Percentiles rank a stretch among this genome's conserved stretches.
Conservation (phyloP, 148 eudicot genomes). For the Euryodendron excelsum region DNA sequence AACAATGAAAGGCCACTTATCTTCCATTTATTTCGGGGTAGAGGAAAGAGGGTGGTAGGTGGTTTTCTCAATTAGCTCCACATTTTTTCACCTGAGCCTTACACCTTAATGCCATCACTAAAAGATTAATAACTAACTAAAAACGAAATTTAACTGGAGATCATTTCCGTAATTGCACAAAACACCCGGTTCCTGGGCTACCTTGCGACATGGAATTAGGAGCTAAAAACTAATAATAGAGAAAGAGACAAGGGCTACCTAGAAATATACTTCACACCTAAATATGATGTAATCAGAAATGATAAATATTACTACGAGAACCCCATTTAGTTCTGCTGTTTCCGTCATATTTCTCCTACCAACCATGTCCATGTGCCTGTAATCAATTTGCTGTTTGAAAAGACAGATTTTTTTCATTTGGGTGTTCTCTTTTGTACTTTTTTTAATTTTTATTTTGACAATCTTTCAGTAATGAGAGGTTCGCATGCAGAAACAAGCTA, state of each 20-base stretch:
- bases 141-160: not conserved
- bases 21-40: conserved; percentile 6
- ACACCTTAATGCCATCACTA: not conserved
- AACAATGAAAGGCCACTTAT: not conserved
- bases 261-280: conserved; percentile 40
- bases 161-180: conserved; percentile 15
- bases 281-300: conserved; percentile 19
- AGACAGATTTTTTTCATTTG: not conserved
- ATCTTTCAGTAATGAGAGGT: not conserved
- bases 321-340: conserved; percentile 27
- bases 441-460: not conserved
- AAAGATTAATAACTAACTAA: conserved; percentile 7
- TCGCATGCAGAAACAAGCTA: not conserved
- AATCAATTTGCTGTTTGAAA: not conserved
- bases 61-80: conserved; percentile 5
- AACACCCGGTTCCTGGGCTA: not conserved
- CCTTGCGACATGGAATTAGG: not conserved
- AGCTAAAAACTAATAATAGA: conserved; percentile 5
- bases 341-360: conserved; percentile 29
- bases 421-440: not conserved
- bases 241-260: conserved; percentile 14
- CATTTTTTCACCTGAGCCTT: not conserved
- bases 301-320: conserved; percentile 7
- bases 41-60: conserved; percentile 13
- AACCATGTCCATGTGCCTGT: conserved; percentile 12